Percentiles rank a stretch among this genome's conserved stretches.
Evolutionary conservation across 345 rosid species (phyloP).

Genomic region (Trapa incisa): DNA sequence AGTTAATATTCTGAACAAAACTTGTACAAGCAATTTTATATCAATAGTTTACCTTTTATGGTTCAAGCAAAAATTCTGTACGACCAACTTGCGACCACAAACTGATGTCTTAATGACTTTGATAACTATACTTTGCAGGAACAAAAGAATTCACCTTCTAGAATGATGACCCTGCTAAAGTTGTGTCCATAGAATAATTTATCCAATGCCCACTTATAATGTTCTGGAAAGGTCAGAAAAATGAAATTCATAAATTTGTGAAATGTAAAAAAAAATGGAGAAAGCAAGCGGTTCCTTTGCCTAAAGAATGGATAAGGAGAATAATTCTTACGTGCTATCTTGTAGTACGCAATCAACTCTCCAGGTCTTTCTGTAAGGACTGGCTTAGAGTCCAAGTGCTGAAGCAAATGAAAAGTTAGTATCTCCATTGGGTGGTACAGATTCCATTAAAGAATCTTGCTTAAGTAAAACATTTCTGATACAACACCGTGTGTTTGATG

Average conservation of each 20-base stretch:
- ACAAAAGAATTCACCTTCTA: conserved; percentile 49
- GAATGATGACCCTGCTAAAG: conserved; percentile 69
- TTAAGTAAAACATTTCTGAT: neutral
- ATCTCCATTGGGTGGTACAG: neutral
- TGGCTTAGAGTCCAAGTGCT: conserved; percentile 74
- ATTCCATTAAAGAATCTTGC: neutral
- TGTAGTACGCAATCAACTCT: conserved; percentile 84
- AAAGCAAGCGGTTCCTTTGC: conserved; percentile 7
- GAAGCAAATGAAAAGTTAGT: conserved; percentile 9
- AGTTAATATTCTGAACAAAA: neutral
- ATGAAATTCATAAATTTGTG: neutral
- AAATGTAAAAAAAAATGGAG: neutral
- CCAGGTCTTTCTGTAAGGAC: conserved; percentile 83
- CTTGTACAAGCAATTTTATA: neutral
- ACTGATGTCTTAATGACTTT: neutral
- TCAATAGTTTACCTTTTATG: neutral
- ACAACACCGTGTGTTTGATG: neutral
- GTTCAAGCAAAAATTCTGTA: neutral
- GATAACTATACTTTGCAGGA: neutral
- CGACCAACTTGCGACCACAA: neutral
- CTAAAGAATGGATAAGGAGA: conserved; percentile 10
- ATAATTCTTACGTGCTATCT: conserved; percentile 61
- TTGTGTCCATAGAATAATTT: conserved; percentile 74
- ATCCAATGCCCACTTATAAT: conserved; percentile 97
- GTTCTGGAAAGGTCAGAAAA: conserved; percentile 36